Base-by-base conservation (phyloP, 306 rosid genomes). In the Dicorynia guianensis region DNA sequence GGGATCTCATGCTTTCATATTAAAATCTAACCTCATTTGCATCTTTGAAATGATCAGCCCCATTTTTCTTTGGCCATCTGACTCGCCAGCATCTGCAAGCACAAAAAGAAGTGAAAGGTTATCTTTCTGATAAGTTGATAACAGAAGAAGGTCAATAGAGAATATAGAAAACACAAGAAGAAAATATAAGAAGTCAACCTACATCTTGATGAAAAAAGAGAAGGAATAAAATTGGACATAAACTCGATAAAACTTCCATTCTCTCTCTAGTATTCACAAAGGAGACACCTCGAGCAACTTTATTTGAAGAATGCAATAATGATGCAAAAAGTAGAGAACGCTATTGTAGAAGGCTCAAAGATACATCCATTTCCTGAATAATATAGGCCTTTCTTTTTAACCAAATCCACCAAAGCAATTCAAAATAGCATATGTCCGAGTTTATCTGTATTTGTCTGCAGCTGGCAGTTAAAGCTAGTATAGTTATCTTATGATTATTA, bases 1-100 rank as follows among this genome's bases (percentile, higher is more conserved):
- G 39, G 18, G 55, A 74, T 25, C 33, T 74, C 17, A 80, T 25
- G 60, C 49, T 33, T 56, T 74, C 63, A 77, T n/a, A 63, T 30
- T 34, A 7, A 49, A 4, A 57, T 44, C 86, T 53, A 43, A 90
- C 99, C 97, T 95, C 98, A 81, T 95, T 95, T 62, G 99, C 99
- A 87, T 95, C 99, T 88, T 95, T 95, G 84, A 84, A 92, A 76
- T 85, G 38, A 15, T 79, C 85, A 15, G 1, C 50, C 25, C 71
- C 84, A 63, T 77, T 81, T 86, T 84, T 92, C 88, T 73, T 86
- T 43, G 97, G 98, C 98, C 98, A 95, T 70, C 60, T 90, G 53
- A 95, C 92, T 75, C 97, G 87, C 98, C 99, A 95, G 81, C 99
- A 95, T 85, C 99, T 92, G 85, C 84, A 73, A 66, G 43, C 66